These are phyloP conservation scores for Apiotrichum mycotoxinovorans DNA, from an alignment of 1,284 basidiomycete genomes.

Conservation along the genomic window DNA sequence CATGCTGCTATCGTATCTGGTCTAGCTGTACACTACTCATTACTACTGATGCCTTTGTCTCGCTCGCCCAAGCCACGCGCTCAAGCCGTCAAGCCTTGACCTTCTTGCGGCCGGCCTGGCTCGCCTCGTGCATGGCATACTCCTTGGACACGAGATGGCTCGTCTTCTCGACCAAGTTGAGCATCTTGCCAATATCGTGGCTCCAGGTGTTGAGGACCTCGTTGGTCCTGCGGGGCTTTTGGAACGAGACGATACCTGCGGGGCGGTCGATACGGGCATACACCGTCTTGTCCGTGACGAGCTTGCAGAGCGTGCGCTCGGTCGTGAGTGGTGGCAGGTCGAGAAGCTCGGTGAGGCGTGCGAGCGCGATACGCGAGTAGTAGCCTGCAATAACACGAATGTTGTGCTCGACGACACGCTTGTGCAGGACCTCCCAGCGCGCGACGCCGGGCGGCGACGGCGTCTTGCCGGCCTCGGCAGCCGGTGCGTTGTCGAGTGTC, in stretches of 20 bases:
- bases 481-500: conserved; percentile 26
- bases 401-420: conserved; percentile 96
- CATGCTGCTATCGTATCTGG: conserved; percentile 6
- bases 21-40: background rate
- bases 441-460: conserved; percentile 56
- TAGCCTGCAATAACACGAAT: conserved; percentile 91
- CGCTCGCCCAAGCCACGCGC: background rate
- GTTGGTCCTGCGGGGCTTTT: conserved; percentile 68
- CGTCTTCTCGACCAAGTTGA: conserved; percentile 54
- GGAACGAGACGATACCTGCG: conserved; percentile 82
- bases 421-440: conserved; percentile 93
- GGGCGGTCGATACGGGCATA: conserved; percentile 95
- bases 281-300: conserved; percentile 86
- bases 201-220: conserved; percentile 97
- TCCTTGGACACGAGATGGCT: conserved; percentile 55
- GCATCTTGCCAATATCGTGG: conserved; percentile 84
- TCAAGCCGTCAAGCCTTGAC: conserved; percentile 26
- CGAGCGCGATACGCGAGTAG: conserved; percentile 87
- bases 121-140: conserved; percentile 49
- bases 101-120: conserved; percentile 32
- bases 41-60: conserved; percentile 3
- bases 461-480: background rate
- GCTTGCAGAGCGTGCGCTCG: conserved; percentile 78
- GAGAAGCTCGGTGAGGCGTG: conserved; percentile 78
- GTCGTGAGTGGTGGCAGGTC: conserved; percentile 78